Conservation (phyloP, 176 grass and related monocot species). For the Cenchrus americanus region DNA sequence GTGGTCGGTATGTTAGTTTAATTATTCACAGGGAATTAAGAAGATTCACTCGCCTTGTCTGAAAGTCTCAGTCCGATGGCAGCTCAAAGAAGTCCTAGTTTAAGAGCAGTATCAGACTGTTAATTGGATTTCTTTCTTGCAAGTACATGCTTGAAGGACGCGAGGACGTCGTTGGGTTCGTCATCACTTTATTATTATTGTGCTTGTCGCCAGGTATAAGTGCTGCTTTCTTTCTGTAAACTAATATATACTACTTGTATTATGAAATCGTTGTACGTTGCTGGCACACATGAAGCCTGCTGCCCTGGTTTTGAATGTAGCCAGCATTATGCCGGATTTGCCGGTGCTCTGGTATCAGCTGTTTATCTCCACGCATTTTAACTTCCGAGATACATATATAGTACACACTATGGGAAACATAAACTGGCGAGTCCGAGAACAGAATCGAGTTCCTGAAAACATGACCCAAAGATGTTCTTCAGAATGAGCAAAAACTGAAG, state of each 20-base stretch:
- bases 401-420: neutral
- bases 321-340: neutral
- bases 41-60: conserved; percentile 45
- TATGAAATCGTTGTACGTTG: neutral
- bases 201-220: neutral
- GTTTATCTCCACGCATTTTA: neutral
- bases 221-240: conserved; percentile 4
- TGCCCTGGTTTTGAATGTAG: conserved; percentile 1
- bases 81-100: conserved; percentile 36
- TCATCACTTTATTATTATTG: conserved; percentile 30
- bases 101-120: conserved; percentile 30
- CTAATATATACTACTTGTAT: neutral
- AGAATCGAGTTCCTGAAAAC: neutral
- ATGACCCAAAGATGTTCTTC: neutral
- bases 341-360: neutral
- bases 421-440: neutral
- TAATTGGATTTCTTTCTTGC: conserved; percentile 23
- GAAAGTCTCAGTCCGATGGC: neutral
- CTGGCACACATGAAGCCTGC: conserved; percentile 8
- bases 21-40: conserved; percentile 4
- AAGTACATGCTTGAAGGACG: conserved; percentile 22
- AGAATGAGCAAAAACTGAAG: neutral
- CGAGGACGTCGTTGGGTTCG: neutral
- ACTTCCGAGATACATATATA: neutral
- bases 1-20: conserved; percentile 11